A percentile compares a stretch with the other conserved stretches of the same genome.
Evolutionary conservation across 495 filamentous ascomycete species (phyloP).

Genomic region (Podospora pseudoanserina): DNA sequence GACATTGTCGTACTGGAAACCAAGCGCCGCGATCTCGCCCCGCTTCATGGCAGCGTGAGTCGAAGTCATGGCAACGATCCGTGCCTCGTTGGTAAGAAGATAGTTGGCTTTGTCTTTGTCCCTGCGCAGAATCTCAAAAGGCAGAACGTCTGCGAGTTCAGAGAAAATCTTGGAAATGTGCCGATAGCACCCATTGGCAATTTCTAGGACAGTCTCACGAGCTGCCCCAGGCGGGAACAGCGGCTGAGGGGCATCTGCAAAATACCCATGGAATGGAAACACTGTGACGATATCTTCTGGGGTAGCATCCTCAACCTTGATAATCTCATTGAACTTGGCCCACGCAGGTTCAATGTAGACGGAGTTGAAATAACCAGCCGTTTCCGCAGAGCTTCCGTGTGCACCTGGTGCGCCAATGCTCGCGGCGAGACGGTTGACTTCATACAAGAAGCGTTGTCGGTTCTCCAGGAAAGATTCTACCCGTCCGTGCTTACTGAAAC

Average conservation of each 20-base stretch:
- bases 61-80: conserved; percentile 96
- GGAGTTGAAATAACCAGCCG: conserved; percentile 89
- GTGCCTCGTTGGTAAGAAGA: conserved; percentile 87
- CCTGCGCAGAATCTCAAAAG: conserved; percentile 88
- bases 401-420: conserved; percentile 83
- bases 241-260: conserved; percentile 81
- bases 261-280: conserved; percentile 90
- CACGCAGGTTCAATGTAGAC: conserved; percentile 88
- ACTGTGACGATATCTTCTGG: conserved; percentile 60
- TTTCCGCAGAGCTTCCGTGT: conserved; percentile 93
- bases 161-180: conserved; percentile 91
- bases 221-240: conserved; percentile 65
- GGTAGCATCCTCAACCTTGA: conserved; percentile 48
- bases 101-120: conserved; percentile 93
- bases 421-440: conserved; percentile 81
- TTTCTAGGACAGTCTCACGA: conserved; percentile 67
- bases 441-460: conserved; percentile 68
- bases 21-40: conserved; percentile 82
- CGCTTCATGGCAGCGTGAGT: conserved; percentile 98
- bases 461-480: conserved; percentile 96
- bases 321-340: conserved; percentile 72
- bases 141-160: conserved; percentile 87
- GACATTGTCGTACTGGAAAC: conserved; percentile 96
- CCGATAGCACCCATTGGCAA: conserved; percentile 79
- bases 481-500: conserved; percentile 90